phyloP scores from a whole-genome alignment of 768 basidiomycete species.

The Rhodotorula taiwanensis region DNA sequence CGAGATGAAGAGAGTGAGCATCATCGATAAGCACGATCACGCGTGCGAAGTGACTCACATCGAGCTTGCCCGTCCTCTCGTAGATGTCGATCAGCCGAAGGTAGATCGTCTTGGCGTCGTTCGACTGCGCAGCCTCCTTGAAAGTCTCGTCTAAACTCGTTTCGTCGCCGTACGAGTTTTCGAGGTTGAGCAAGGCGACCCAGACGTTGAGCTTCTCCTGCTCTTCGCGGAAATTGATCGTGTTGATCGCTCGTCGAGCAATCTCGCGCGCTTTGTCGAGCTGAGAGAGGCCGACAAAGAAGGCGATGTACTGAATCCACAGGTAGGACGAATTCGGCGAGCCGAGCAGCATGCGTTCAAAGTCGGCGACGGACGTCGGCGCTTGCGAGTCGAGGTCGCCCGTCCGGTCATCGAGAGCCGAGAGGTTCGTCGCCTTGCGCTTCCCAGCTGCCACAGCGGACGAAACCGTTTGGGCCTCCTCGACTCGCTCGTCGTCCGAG shows the following conservation, averaged over 20 bases:
- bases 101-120: slow-evolving; percentile 87
- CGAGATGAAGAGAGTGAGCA: background rate
- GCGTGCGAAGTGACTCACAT: slow-evolving; percentile 62
- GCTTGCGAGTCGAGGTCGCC: slow-evolving; percentile 75
- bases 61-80: slow-evolving; percentile 70
- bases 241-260: slow-evolving; percentile 70
- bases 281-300: slow-evolving; percentile 93
- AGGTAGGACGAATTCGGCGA: slow-evolving; percentile 95
- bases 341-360: slow-evolving; percentile 82
- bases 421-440: slow-evolving; percentile 48
- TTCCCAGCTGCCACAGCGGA: slow-evolving; percentile 51
- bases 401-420: slow-evolving; percentile 50
- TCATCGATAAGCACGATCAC: too few relatives aligned
- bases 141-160: slow-evolving; percentile 71
- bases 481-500: slow-evolving; percentile 53
- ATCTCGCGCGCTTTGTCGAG: slow-evolving; percentile 87
- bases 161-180: slow-evolving; percentile 84
- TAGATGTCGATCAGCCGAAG: slow-evolving; percentile 76
- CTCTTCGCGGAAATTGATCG: slow-evolving; percentile 93
- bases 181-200: slow-evolving; percentile 91
- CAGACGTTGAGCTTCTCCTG: slow-evolving; percentile 93
- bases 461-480: background rate
- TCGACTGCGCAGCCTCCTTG: slow-evolving; percentile 80
- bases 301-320: slow-evolving; percentile 99
- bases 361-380: slow-evolving; percentile 89